Base-by-base conservation (phyloP, 192 early-diverging fungal species). In the Coemansia sp. region DNA sequence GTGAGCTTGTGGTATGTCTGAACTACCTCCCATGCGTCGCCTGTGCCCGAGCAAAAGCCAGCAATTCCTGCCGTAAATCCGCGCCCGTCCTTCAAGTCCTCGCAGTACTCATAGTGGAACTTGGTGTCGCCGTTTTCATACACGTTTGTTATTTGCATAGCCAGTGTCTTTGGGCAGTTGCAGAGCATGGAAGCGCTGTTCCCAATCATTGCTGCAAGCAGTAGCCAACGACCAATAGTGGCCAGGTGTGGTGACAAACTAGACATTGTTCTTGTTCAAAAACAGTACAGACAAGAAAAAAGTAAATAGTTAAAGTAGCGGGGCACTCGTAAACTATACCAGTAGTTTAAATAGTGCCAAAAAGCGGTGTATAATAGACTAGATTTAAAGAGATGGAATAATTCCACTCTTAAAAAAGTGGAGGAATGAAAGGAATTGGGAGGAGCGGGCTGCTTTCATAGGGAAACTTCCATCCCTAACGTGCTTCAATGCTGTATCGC, bases 1-100 rank as follows among this genome's bases (percentile, higher is more conserved):
- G 76, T 64, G 3, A 62, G 43, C 33, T 66, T 58, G 37, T 65
- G 59, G 63, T 83, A 83, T 11, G 34, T 26, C 36, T 76, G 36
- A 24, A 85, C 66, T 5, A 85, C 67, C n/a, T 68, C 34, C 70
- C 64, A 77, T 1, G 76, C 84, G 37, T 85, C 84, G 21, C 43
- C 60, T 4, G 84, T 85, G 15, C 70, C 77, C 0, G 80, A 72
- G 39, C 67, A 70, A 52, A 69, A 76, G 1, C 74, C 74, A 26
- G 67, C 62, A 14, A 76, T 70, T 26, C 74, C 74, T 0, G 74
- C 57, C 8, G 74, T 76, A 40, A 43, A 61, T 0, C 74, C 74
- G 21, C 74, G 62, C 3, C 74, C 74, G 11, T 76, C 74, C 9
- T 62, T 36, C 2, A 70, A 53, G 24, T 76, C 29, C 26, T 76